Conservation (phyloP, 805 yeast genomes). For the Yarrowia divulgata region DNA sequence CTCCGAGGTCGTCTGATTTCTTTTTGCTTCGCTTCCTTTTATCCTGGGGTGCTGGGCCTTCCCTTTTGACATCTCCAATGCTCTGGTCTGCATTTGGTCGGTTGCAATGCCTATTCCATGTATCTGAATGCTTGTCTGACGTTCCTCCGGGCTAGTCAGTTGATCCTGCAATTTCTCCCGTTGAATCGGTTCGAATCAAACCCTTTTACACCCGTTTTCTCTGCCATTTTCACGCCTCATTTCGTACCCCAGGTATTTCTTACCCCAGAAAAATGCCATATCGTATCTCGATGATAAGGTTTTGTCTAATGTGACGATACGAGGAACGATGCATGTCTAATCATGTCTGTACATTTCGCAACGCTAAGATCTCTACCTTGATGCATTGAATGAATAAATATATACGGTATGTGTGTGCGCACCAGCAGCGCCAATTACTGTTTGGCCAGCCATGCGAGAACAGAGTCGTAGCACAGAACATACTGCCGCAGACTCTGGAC, state of each 20-base stretch:
- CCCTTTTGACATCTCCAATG: slow-evolving; percentile 2
- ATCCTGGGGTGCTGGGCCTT: not conserved
- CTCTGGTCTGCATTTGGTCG: slow-evolving; percentile 11
- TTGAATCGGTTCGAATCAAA: not conserved
- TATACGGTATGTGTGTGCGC: slow-evolving; percentile 1
- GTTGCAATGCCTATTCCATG: slow-evolving; percentile 8
- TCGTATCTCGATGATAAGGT: not conserved
- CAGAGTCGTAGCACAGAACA: slow-evolving; percentile 72
- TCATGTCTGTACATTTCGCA: too few relatives aligned
- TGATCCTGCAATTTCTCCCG: not conserved
- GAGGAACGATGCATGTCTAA: slow-evolving; percentile 1
- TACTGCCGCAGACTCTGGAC: slow-evolving; percentile 83
- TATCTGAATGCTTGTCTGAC: not conserved
- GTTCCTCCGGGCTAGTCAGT: not conserved
- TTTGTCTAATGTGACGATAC: slow-evolving; percentile 2
- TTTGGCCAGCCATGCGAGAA: slow-evolving; percentile 47
- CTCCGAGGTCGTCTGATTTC: slow-evolving; percentile 42
- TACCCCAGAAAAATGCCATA: slow-evolving; percentile 3
- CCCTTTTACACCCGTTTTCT: not conserved
- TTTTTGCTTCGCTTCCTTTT: slow-evolving; percentile 1
- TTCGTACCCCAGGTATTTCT: not conserved
- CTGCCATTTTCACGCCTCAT: not conserved
- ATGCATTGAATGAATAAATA: slow-evolving; percentile 39
- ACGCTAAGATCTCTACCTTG: slow-evolving; percentile 1
- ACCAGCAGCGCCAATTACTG: not conserved